Evolutionary conservation across 495 filamentous ascomycete genomes (phyloP).

Genomic region (Xylaria venustula): DNA sequence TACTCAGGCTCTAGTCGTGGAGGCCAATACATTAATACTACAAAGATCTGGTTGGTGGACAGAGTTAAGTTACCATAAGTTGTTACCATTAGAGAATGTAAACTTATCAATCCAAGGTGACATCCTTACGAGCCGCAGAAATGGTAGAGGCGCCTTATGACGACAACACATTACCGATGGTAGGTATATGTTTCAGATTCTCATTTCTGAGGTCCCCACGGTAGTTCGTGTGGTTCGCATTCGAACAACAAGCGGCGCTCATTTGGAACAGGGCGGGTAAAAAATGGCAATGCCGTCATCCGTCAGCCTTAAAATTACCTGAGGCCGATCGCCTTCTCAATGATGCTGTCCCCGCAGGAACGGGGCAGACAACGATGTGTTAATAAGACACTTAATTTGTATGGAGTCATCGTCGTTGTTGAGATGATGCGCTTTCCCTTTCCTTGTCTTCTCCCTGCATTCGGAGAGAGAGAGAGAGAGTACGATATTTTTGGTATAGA

Average conservation of each 20-base stretch:
- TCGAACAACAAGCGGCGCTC: not conserved
- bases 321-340: not conserved
- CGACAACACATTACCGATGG: not conserved
- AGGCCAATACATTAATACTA: too few relatives aligned
- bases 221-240: not conserved
- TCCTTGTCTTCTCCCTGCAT: too few relatives aligned
- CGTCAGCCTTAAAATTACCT: constrained; percentile 2
- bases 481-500: not conserved
- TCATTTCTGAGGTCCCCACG: not conserved
- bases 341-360: not conserved
- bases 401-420: not conserved
- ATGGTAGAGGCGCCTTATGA: not conserved
- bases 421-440: not conserved
- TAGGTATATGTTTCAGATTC: too few relatives aligned
- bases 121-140: not conserved
- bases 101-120: not conserved
- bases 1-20: too few relatives aligned
- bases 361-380: not conserved
- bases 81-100: not conserved
- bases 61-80: not conserved
- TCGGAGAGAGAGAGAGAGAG: too few relatives aligned
- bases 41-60: too few relatives aligned
- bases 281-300: not conserved
- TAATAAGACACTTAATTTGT: constrained; percentile 5
- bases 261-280: not conserved